Evolutionary conservation across 768 basidiomycete genomes (phyloP).

Genomic region (Kwoniella sp.): DNA sequence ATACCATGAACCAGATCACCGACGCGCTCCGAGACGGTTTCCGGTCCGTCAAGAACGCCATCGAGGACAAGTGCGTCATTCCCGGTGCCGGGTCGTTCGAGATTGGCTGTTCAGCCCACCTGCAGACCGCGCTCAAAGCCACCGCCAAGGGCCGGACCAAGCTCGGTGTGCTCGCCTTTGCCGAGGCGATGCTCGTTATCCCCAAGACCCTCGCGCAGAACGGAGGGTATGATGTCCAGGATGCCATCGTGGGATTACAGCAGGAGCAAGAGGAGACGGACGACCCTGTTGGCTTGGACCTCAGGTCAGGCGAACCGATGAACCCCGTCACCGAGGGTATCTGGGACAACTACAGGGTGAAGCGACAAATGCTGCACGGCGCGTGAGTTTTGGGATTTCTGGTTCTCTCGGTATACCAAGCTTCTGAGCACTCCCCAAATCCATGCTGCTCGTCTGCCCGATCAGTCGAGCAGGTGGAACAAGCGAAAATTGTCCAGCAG

Average conservation of each 20-base stretch:
- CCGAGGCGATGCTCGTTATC: slow-evolving; percentile 89
- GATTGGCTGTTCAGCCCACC: slow-evolving; percentile 82
- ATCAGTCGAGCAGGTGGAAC: too few relatives aligned
- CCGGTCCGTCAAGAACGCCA: slow-evolving; percentile 91
- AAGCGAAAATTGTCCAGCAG: too few relatives aligned
- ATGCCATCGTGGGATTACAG: slow-evolving; percentile 87
- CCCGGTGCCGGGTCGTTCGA: slow-evolving; percentile 99
- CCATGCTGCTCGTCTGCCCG: neutral
- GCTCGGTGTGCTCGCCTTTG: slow-evolving; percentile 96
- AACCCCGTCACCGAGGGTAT: slow-evolving; percentile 94
- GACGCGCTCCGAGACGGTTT: slow-evolving; percentile 98
- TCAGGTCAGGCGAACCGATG: slow-evolving; percentile 91
- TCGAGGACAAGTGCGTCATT: slow-evolving; percentile 84
- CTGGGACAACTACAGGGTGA: slow-evolving; percentile 99
- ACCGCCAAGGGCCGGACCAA: slow-evolving; percentile 89
- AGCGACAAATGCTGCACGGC: slow-evolving; percentile 97
- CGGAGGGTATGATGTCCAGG: slow-evolving; percentile 96
- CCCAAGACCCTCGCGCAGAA: slow-evolving; percentile 96
- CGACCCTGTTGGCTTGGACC: slow-evolving; percentile 88
- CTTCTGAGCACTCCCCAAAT: neutral
- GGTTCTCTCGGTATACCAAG: too few relatives aligned
- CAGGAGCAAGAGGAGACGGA: slow-evolving; percentile 82
- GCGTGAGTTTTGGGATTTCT: slow-evolving; percentile 67
- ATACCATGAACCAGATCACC: slow-evolving; percentile 94
- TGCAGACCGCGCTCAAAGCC: slow-evolving; percentile 77